Conservation (phyloP, 129 eudicot species). For the Escallonia herrerae region DNA sequence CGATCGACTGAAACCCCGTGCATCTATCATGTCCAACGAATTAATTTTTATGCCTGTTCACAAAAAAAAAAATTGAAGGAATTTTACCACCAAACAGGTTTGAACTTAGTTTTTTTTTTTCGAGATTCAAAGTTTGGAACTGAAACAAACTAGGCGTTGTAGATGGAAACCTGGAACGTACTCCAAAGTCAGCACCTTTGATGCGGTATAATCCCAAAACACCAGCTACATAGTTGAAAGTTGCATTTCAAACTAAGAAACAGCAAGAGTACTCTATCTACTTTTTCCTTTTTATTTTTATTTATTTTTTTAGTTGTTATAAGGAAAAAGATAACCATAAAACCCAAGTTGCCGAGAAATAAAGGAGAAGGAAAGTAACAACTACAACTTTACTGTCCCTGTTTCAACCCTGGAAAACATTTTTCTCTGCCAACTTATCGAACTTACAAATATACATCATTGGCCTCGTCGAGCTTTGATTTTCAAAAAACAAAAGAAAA, state of each 20-base stretch:
- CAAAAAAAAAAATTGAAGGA: slow-evolving; percentile 8
- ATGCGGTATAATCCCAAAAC: slow-evolving; percentile 90
- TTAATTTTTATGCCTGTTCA: slow-evolving; percentile 80
- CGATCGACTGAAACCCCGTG: slow-evolving; percentile 65
- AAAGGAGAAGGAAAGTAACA: not conserved
- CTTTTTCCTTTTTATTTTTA: not conserved
- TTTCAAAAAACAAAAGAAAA: not conserved
- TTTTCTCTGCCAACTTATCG: not conserved
- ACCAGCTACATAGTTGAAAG: slow-evolving; percentile 47
- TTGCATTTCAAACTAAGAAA: not conserved
- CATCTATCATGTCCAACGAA: slow-evolving; percentile 58
- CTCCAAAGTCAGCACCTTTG: slow-evolving; percentile 93
- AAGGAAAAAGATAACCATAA: not conserved
- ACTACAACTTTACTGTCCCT: not conserved
- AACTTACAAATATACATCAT: not conserved
- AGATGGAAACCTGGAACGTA: slow-evolving; percentile 84
- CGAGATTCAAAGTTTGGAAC: not conserved
- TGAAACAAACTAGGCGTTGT: not conserved
- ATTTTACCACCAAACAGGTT: slow-evolving; percentile 3
- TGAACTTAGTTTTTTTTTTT: not conserved
- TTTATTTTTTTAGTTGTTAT: not conserved
- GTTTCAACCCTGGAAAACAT: not conserved
- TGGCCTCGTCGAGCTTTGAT: not conserved
- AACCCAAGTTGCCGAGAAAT: not conserved
- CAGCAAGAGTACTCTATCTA: not conserved